Evolutionary conservation across 2,329 filamentous ascomycete genomes (phyloP).

Genomic region (Penicillium sp.): DNA sequence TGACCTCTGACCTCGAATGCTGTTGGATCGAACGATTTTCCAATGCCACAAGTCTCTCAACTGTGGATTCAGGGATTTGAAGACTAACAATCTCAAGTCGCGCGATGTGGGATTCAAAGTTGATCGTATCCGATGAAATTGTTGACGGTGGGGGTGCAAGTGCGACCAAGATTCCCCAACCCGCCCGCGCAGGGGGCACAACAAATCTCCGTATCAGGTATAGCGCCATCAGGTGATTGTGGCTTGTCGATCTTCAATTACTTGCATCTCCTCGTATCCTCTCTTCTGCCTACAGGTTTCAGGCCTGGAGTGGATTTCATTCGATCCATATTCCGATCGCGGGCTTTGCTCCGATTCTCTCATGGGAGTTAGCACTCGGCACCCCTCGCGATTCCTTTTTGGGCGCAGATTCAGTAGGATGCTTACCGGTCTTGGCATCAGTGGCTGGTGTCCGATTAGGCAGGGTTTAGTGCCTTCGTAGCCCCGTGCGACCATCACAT

Average conservation of each 20-base stretch:
- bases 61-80: no score
- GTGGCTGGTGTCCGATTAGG: conserved; percentile 16
- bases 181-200: conserved; percentile 27
- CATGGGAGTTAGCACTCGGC: background rate
- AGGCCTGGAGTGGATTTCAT: no score
- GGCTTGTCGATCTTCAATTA: conserved; percentile 26
- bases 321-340: no score
- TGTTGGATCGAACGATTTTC: background rate
- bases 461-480: conserved; percentile 15
- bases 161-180: conserved; percentile 23
- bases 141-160: conserved; percentile 28
- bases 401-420: conserved; percentile 1
- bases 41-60: no score
- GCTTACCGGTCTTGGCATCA: conserved; percentile 10
- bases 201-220: conserved; percentile 45
- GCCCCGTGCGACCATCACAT: conserved; percentile 24
- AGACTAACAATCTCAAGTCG: background rate
- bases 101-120: background rate
- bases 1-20: background rate
- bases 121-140: conserved; percentile 19
- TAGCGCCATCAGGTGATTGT: conserved; percentile 27
- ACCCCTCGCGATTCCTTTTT: background rate
- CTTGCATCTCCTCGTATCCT: conserved; percentile 5
- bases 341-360: background rate
- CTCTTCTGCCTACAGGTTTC: background rate